Base-by-base conservation (phyloP, 1,284 basidiomycete species). In the Moesziomyces parantarcticus region DNA sequence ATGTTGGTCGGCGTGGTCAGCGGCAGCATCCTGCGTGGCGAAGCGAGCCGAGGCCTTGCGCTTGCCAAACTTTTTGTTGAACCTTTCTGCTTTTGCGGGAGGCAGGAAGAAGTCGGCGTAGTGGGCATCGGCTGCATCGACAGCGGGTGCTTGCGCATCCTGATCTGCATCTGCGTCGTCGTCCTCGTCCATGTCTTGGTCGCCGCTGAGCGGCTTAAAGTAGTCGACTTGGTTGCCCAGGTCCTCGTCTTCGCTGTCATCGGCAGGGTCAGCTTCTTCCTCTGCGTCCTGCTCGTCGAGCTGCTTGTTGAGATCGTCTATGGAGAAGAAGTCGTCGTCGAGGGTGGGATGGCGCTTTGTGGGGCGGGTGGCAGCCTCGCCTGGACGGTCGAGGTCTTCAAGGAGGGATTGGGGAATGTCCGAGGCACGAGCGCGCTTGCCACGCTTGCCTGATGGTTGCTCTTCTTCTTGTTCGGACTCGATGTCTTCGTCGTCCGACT, bases 251-350 rank as follows among this genome's bases (percentile, higher is more conserved):
- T 85, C 85, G n/a, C 84, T 84, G 25, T 85, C 85, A 10, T 67
- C 52, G 91, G 86, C 48, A 85, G 86, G 50, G 6, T 90, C 90
- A 14, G 88, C 86, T 13, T 86, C 86, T 60, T 86, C 16, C 59
- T 69, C 42, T 90, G 89, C 85, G 34, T 97, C 94, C 8, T 90
- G 88, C 74, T 89, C 89, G 83, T 92, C 92, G 2, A 92, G 92
- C 84, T 94, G 89, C 5, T 90, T 88, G 82, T 98, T 97, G 86
- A 99, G 98, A 22, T 90, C 88, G 56, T 90, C 89, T 57, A 98
- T 89, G 58, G 92, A 89, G 85, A 99, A 99, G 86, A 99, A 98
- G 25, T 88, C 89, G 83, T 98, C 96, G 84, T 98, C 92, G n/a
- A 98, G 88, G 48, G 88, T 88, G 7, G 90, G 87, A 70, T 89